Conservation (phyloP, 2,329 filamentous ascomycete species). For the Aspergillus chevalieri region DNA sequence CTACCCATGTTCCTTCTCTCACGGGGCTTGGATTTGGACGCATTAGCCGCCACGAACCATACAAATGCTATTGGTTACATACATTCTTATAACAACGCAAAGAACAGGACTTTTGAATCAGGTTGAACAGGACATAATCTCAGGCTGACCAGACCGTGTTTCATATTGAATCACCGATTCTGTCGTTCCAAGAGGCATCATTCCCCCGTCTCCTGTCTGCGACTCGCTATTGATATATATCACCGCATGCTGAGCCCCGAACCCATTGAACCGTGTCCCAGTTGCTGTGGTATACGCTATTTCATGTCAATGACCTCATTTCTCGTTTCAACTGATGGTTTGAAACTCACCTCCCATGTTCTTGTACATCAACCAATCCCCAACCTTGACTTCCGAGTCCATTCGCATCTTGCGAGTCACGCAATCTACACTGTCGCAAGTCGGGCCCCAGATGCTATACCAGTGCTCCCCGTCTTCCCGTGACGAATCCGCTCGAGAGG, state of each 20-base stretch:
- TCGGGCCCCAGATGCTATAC: slow-evolving; percentile 25
- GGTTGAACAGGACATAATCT: background rate
- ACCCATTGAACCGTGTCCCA: slow-evolving; percentile 17
- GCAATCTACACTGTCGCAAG: slow-evolving; percentile 22
- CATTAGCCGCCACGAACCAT: no score
- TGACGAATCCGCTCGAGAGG: background rate
- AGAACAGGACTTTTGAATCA: background rate
- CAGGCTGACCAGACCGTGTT: background rate
- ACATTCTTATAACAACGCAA: background rate
- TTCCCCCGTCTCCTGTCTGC: background rate
- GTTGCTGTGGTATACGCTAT: slow-evolving; percentile 6
- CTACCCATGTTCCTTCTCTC: no score
- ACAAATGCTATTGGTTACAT: no score
- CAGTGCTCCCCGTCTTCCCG: slow-evolving; percentile 3
- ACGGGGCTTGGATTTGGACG: no score
- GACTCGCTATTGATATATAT: slow-evolving; percentile 24
- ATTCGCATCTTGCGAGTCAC: slow-evolving; percentile 12
- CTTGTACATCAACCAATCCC: slow-evolving; percentile 22
- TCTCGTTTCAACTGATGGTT: background rate
- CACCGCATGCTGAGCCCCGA: slow-evolving; percentile 7
- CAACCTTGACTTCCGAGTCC: slow-evolving; percentile 13
- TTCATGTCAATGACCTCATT: background rate
- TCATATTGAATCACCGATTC: background rate
- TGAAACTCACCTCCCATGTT: slow-evolving; percentile 22
- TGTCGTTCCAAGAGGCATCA: background rate